A percentile compares a stretch with the other conserved stretches of the same genome.
These are phyloP conservation scores for Aspergillus hiratsukae DNA, from an alignment of 2,329 filamentous ascomycete genomes.

Conservation along the genomic window DNA sequence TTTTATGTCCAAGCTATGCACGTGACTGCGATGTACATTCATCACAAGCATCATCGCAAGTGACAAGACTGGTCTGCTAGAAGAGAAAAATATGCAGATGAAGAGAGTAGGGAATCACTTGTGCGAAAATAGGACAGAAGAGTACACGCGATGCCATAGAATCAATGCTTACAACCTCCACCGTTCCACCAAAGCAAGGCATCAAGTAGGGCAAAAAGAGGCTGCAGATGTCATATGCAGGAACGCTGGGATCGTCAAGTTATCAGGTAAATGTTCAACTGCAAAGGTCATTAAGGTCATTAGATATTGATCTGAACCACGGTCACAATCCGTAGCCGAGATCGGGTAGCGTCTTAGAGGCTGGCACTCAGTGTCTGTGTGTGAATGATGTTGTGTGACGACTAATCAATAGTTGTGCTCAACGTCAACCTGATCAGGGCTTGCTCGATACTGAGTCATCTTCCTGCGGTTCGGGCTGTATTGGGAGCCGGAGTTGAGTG, in stretches of 20 bases:
- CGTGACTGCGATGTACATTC: background rate
- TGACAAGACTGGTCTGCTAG: background rate
- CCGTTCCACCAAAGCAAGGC: constrained; percentile 2
- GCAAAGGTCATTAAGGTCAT: constrained; percentile 1
- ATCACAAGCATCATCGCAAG: background rate
- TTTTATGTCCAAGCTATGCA: background rate
- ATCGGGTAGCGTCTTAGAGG: background rate
- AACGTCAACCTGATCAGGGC: constrained; percentile 39
- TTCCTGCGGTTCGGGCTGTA: constrained; percentile 35
- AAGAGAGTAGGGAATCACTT: constrained; percentile 17
- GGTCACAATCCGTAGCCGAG: background rate
- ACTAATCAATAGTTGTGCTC: constrained; percentile 31
- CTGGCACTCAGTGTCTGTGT: background rate
- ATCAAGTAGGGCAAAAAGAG: constrained; percentile 4
- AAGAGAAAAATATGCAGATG: constrained; percentile 1
- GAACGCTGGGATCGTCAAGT: background rate
- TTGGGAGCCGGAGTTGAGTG: constrained; percentile 35
- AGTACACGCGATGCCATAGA: constrained; percentile 1
- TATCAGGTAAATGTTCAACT: background rate
- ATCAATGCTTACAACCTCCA: constrained; percentile 11
- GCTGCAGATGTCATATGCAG: constrained; percentile 13
- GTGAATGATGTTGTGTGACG: background rate
- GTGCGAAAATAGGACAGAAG: constrained; percentile 1
- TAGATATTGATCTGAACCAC: background rate
- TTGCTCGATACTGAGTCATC: constrained; percentile 36